Base-by-base conservation (phyloP, 1,139 yeast species). In the Arxiozyma telluris region DNA sequence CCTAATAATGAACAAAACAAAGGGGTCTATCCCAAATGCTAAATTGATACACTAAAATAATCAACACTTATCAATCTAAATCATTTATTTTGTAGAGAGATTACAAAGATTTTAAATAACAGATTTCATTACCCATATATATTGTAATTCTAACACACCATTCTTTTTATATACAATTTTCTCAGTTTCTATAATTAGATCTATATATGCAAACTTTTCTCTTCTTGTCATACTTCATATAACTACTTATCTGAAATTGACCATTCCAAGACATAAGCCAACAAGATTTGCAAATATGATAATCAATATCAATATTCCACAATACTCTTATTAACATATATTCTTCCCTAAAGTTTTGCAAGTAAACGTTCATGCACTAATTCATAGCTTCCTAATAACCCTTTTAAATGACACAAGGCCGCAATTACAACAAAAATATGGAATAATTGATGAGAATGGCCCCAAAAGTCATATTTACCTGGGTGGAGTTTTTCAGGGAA, bases 391-490 rank as follows among this genome's bases (percentile, higher is more conserved):
- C 76, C 76, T n/a, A 81, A 64, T 43, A 89, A 71, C 0, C 85
- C 95, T 53, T 64, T 73, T 71, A 86, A 81, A 69, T 90, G 97
- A 57, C 86, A 83, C 55, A 73, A 74, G 0, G 96, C 95, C 4
- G 96, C 96, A 8, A 83, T 61, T 0, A 90, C 93, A 3, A 91
- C 96, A 64, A 87, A 71, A 3, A 87, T 71, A 67, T 90, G 97
- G 67, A 90, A 90, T 23, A 90, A 79, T 67, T 91, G 97, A 67
- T 90, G 97, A 3, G 96, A 86, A 60, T 87, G 87, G 1, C 96
- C 96, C 72, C 81, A 76, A 17, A 82, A 66, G 63, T 90, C 96
- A 66, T 79, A 86, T 30, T 55, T 74, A 0, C 87, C 82, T n/a
- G 94, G 93, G 3, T 72, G 68, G 53, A 75, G 73, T 51, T 87